phyloP scores from a whole-genome alignment of 2,329 filamentous ascomycete genomes.

The Phyllachora maydis region DNA sequence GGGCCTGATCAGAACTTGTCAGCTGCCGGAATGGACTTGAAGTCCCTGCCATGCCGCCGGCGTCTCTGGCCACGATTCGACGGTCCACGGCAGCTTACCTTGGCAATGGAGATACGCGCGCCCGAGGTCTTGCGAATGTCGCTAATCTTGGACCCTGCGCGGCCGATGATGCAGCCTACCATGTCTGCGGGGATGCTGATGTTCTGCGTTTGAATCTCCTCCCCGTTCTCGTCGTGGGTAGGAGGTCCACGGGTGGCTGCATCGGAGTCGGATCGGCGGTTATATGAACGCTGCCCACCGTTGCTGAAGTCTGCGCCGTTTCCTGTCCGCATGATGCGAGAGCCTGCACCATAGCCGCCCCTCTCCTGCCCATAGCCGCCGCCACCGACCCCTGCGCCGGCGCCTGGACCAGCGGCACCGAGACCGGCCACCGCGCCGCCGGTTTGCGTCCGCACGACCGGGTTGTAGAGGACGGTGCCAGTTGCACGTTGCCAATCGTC shows the following conservation, averaged over 20 bases:
- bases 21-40: no score
- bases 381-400: no score
- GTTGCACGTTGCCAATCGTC: conserved; percentile 97
- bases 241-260: conserved; percentile 62
- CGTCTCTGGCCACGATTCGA: no score
- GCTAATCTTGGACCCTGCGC: conserved; percentile 89
- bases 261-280: conserved; percentile 68
- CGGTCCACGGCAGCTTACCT: no score
- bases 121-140: conserved; percentile 96
- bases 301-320: conserved; percentile 97
- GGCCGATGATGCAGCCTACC: conserved; percentile 98
- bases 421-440: conserved; percentile 25
- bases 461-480: conserved; percentile 94
- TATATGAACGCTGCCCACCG: conserved; percentile 44
- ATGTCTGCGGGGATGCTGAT: conserved; percentile 99
- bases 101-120: conserved; percentile 93
- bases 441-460: conserved; percentile 68
- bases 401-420: no score
- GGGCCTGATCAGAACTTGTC: no score
- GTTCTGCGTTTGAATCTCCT: conserved; percentile 96
- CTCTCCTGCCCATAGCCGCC: conserved; percentile 21
- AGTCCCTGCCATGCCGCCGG: no score
- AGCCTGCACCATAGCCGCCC: conserved; percentile 35
- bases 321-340: conserved; percentile 80
- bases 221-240: conserved; percentile 85